Evolutionary conservation across 192 early-diverging fungal genomes (phyloP).

Genomic region (Podila minutissima): DNA sequence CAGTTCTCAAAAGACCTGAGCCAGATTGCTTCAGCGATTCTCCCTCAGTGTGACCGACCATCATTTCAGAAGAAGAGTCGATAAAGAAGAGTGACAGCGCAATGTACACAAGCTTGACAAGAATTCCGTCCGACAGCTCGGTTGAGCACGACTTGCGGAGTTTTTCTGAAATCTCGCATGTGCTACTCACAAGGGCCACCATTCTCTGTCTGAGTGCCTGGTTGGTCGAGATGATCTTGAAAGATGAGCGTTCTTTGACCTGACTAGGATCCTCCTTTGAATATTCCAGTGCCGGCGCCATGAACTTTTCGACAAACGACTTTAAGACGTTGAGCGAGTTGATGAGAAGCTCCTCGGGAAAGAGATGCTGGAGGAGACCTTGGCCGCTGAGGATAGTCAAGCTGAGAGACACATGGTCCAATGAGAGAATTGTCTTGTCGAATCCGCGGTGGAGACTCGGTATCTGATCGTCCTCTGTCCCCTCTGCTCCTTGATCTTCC

Average conservation of each 20-base stretch:
- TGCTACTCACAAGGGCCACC: conserved; percentile 11
- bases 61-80: conserved; percentile 29
- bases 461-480: background rate
- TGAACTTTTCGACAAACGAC: conserved; percentile 16
- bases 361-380: conserved; percentile 21
- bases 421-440: background rate
- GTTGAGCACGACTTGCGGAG: background rate
- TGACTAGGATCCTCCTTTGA: conserved; percentile 11
- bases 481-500: background rate
- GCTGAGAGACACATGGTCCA: conserved; percentile 26
- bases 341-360: conserved; percentile 33
- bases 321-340: conserved; percentile 25
- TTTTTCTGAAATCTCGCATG: conserved; percentile 14
- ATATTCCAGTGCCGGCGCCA: conserved; percentile 26
- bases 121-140: conserved; percentile 56
- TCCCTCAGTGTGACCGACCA: conserved; percentile 27
- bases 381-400: conserved; percentile 11
- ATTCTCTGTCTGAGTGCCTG: background rate
- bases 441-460: background rate
- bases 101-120: conserved; percentile 60
- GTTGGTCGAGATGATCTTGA: conserved; percentile 1
- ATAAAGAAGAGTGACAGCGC: conserved; percentile 63
- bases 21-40: conserved; percentile 42
- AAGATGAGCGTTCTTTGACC: background rate
- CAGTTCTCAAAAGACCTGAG: conserved; percentile 40